These are phyloP conservation scores for Phialocephala subalpina DNA, from an alignment of 2,329 filamentous ascomycete genomes.

Conservation along the genomic window DNA sequence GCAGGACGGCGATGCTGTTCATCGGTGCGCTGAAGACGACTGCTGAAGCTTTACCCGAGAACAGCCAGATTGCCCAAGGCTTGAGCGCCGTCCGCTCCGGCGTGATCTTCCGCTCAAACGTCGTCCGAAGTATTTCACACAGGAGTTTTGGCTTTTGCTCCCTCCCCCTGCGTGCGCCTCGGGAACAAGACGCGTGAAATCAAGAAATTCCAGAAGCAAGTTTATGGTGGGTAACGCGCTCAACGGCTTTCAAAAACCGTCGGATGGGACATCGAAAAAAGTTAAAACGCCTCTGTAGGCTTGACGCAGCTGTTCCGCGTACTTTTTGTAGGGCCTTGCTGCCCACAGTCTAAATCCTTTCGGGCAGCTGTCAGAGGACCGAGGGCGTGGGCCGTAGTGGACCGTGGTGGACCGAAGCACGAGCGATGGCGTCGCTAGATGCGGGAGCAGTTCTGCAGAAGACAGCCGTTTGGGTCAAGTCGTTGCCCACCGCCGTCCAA, in stretches of 20 bases:
- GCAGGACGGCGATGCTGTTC: background rate
- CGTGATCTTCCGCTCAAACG: conserved; percentile 18
- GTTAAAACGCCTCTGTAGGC: background rate
- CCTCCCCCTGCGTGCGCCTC: background rate
- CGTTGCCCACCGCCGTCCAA: conserved; percentile 18
- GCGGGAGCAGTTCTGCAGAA: conserved; percentile 23
- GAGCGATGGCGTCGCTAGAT: conserved; percentile 27
- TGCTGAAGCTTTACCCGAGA: background rate
- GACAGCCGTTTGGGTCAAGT: conserved; percentile 21
- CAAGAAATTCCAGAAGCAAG: background rate
- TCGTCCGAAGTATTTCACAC: conserved; percentile 22
- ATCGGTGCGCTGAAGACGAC: background rate
- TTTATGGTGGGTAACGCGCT: background rate
- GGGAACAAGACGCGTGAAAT: background rate
- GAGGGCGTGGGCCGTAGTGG: conserved; percentile 25
- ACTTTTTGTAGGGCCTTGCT: background rate
- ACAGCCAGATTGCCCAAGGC: conserved; percentile 12
- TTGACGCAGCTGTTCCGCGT: conserved; percentile 1
- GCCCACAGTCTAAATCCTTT: conserved; percentile 19
- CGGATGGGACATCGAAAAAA: background rate
- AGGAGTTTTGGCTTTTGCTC: conserved; percentile 6
- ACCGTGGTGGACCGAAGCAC: conserved; percentile 26
- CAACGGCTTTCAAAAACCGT: conserved; percentile 1
- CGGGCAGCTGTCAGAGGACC: conserved; percentile 28
- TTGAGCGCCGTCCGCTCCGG: conserved; percentile 13